Conservation (phyloP, 2,329 filamentous ascomycete genomes). For the Colletotrichum tofieldiae region DNA sequence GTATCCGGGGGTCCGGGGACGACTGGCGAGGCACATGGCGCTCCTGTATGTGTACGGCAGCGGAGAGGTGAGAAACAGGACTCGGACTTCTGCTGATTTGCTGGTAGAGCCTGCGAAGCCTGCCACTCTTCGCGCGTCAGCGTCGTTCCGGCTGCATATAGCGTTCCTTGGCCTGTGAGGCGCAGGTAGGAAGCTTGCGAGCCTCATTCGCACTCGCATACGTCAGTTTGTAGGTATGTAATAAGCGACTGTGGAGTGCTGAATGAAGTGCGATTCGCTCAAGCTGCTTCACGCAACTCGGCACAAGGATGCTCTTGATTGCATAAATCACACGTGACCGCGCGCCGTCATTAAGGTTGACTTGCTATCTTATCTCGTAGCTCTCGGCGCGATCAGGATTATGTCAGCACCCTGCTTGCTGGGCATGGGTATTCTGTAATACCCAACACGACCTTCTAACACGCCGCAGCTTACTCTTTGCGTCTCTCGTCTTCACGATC, state of each 20-base stretch:
- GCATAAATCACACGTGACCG: neutral
- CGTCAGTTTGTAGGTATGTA: neutral
- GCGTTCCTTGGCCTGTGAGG: neutral
- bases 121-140: conserved; percentile 8
- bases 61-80: conserved; percentile 5
- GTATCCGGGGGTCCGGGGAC: neutral
- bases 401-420: neutral
- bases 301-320: neutral
- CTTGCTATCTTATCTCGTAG: conserved; percentile 15
- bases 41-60: conserved; percentile 9
- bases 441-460: neutral
- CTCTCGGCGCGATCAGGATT: neutral
- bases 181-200: neutral
- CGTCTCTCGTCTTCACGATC: conserved; percentile 3
- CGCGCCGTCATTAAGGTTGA: neutral
- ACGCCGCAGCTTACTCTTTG: neutral
- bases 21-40: neutral
- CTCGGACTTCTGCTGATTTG: conserved; percentile 4
- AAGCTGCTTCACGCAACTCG: no score
- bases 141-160: neutral
- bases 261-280: no score
- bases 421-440: neutral
- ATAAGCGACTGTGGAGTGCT: neutral
- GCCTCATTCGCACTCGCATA: conserved; percentile 16
- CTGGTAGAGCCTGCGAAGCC: neutral